Evolutionary conservation across 352 stramenopile species (phyloP), one percentile per base, ranked within the genome.

Genomic region (Phytophthora litchii): DNA sequence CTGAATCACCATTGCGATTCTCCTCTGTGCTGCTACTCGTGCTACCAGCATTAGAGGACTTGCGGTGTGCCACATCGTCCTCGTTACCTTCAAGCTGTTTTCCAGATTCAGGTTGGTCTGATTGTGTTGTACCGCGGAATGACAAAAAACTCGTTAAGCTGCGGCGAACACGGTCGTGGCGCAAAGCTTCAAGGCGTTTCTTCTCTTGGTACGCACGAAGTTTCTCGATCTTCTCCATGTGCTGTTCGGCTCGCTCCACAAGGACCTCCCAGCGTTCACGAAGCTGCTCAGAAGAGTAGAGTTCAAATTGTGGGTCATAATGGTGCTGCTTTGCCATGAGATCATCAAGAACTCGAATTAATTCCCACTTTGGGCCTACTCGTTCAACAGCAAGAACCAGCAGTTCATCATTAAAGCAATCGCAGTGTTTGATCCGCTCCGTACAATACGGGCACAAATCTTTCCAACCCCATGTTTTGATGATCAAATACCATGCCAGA

Each of bases 371-470:
- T 16, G 80, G 64, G 5, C 80, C 77, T 2, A 88, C 75, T 32
- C 71, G 70, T 34, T 85, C 80, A 12, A 89, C 75, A 1, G 75
- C 70, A 27, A 86, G 57, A 34, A 88, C 74, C 25, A 89, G 58
- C 27, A 89, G 29, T 50, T 88, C 80, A 52, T 89, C 80, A 31
- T 88, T 88, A 44, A 88, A 88, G 53, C 80, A 89, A 59, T 89
- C 80, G 47, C 80, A 89, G 38, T 84, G 70, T 10, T 61, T 67
- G 29, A 89, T 71, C 0, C 80, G 77, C 50, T 89, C 80, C 0
- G 80, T 89, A 56, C 75, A 89, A 50, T 85, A 78, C 25, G 80
- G 77, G 69, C 80, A 89, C 34, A 87, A 43, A 35, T 89, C 77
- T 20, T 67, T 68, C 75, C 77, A 86, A 7, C 77, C 80, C 67